Evolutionary conservation across 495 filamentous ascomycete species (phyloP).

Genomic region (Aspergillus baeticus): DNA sequence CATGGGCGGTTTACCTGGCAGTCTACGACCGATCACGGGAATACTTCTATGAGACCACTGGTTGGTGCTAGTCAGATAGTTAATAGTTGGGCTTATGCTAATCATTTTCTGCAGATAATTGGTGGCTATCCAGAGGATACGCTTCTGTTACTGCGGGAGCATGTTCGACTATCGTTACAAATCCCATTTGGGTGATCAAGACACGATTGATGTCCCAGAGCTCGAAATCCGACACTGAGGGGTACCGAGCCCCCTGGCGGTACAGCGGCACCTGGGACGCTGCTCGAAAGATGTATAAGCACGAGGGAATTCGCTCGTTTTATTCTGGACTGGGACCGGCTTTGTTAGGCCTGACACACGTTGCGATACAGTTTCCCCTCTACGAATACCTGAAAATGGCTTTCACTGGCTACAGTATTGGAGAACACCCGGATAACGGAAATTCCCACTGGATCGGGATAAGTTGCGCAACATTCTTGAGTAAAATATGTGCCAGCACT

Average conservation of each 20-base stretch:
- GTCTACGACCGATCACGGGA: conserved; percentile 88
- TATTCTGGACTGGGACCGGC: conserved; percentile 95
- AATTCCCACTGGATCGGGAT: conserved; percentile 71
- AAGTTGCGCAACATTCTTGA: conserved; percentile 84
- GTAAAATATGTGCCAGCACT: conserved; percentile 91
- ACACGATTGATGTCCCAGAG: conserved; percentile 94
- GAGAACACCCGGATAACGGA: conserved; percentile 59
- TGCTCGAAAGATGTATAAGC: conserved; percentile 88
- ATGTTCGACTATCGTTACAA: conserved; percentile 92
- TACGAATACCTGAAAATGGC: conserved; percentile 91
- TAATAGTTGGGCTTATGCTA: conserved; percentile 8
- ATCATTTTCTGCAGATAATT: conserved; percentile 42
- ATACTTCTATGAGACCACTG: conserved; percentile 62
- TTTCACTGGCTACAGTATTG: conserved; percentile 86
- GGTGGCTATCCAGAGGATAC: conserved; percentile 61
- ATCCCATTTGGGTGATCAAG: conserved; percentile 99
- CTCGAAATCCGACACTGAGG: conserved; percentile 46
- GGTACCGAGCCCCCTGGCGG: conserved; percentile 75
- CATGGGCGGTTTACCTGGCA: conserved; percentile 97
- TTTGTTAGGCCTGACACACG: conserved; percentile 87
- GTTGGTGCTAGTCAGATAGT: conserved; percentile 46
- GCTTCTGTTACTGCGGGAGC: conserved; percentile 88
- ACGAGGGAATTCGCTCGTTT: conserved; percentile 84
- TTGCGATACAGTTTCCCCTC: conserved; percentile 95
- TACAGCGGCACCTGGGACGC: conserved; percentile 87